Conservation (phyloP, 352 stramenopile genomes). For the Phytophthora europaea region DNA sequence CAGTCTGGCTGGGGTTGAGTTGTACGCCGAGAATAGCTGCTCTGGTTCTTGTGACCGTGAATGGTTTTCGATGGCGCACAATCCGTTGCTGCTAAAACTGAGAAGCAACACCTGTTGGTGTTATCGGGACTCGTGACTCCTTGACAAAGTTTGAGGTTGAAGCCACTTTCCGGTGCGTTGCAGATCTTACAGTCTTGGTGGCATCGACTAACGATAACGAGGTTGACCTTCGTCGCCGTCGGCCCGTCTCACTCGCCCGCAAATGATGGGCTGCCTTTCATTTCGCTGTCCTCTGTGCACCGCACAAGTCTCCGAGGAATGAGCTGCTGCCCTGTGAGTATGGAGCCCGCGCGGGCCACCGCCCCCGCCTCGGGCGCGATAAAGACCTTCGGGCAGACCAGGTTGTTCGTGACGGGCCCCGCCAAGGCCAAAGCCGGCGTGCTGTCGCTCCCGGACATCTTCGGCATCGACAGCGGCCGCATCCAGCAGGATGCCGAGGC, state of each 20-base stretch:
- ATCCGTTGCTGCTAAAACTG: not conserved
- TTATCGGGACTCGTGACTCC: no score
- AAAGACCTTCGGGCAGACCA: conserved; percentile 45
- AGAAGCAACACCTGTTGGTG: no score
- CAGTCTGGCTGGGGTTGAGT: not conserved
- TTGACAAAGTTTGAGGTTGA: not conserved
- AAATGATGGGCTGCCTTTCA: not conserved
- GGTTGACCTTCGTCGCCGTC: not conserved
- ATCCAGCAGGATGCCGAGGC: conserved; percentile 59
- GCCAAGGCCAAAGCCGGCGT: conserved; percentile 40
- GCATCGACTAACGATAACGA: not conserved
- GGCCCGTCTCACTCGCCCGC: conserved; percentile 3
- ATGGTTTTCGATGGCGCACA: not conserved
- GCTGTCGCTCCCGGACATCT: conserved; percentile 60
- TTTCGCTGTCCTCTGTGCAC: not conserved
- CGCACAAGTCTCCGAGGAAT: conserved; percentile 17
- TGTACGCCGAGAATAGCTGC: not conserved
- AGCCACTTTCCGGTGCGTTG: not conserved
- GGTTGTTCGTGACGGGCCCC: conserved; percentile 49
- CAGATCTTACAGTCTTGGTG: not conserved
- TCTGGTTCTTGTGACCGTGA: no score
- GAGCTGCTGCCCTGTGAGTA: conserved; percentile 56
- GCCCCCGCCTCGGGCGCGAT: conserved; percentile 21
- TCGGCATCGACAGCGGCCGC: conserved; percentile 58
- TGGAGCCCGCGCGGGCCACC: conserved; percentile 30